Conservation (phyloP, 306 rosid species). For the Acacia acuminata region DNA sequence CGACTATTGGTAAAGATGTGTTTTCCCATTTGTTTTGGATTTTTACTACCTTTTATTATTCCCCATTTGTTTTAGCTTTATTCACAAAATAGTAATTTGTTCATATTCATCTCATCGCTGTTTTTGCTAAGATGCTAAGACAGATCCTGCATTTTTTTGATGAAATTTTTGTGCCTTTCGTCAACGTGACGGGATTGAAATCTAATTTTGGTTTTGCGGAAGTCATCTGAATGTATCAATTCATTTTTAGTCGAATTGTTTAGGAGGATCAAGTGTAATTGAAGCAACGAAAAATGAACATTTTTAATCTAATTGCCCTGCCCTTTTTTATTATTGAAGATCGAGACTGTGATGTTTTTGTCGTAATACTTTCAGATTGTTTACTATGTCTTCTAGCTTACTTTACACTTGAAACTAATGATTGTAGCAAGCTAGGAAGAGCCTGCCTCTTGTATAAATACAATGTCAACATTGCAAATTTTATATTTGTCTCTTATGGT, state of each 20-base stretch:
- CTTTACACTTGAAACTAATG: not conserved
- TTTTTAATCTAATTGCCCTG: not conserved
- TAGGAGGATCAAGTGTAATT: not conserved
- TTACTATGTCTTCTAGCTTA: not conserved
- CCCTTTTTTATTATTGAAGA: not conserved
- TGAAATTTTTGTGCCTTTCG: not conserved
- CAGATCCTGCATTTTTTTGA: slow-evolving; percentile 10
- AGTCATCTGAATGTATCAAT: not conserved
- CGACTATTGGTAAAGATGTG: not conserved
- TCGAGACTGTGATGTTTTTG: not conserved
- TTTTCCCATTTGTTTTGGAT: not conserved
- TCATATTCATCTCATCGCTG: not conserved
- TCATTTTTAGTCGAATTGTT: not conserved
- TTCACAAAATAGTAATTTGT: not conserved
- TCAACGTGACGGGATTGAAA: not conserved
- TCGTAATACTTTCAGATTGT: not conserved
- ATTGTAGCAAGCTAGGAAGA: not conserved
- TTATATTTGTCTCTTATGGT: not conserved
- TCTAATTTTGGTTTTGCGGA: not conserved
- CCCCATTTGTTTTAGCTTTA: not conserved
- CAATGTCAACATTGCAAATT: not conserved
- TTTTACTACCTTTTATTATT: not conserved
- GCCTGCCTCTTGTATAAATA: not conserved
- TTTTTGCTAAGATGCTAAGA: not conserved
- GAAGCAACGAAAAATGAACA: not conserved